Conservation (phyloP, 495 filamentous ascomycete species). For the Aspergillus homomorphus region DNA sequence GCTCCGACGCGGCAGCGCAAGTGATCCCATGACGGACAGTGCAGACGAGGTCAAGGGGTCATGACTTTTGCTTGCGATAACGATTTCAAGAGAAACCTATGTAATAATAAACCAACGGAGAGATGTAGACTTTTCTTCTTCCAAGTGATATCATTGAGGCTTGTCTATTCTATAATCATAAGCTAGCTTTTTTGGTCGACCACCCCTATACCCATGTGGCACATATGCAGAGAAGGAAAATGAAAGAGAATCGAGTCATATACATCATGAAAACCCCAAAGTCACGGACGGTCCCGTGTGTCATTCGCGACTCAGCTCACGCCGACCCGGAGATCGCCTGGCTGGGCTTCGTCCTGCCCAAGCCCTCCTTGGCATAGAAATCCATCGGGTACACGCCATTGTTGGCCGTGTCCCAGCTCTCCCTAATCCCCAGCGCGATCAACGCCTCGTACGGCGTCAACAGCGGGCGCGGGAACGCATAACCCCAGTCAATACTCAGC, state of each 20-base stretch:
- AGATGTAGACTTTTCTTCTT: conserved; percentile 1
- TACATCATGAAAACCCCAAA: conserved; percentile 3
- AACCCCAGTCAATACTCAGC: conserved; percentile 97
- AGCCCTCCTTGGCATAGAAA: conserved; percentile 89
- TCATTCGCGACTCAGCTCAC: background rate
- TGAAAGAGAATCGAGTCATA: background rate
- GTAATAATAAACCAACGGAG: conserved; percentile 17
- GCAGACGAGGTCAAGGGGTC: conserved; percentile 41
- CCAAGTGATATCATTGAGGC: background rate
- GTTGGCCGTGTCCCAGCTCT: conserved; percentile 69
- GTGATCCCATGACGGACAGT: conserved; percentile 43
- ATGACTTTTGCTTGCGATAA: conserved; percentile 20
- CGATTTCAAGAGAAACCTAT: conserved; percentile 23
- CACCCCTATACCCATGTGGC: background rate
- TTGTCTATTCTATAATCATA: conserved; percentile 7
- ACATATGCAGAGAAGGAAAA: background rate
- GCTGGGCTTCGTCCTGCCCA: conserved; percentile 63
- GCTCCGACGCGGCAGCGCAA: conserved; percentile 40
- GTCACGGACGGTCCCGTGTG: background rate
- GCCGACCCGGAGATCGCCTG: conserved; percentile 15
- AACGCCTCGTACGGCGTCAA: conserved; percentile 94
- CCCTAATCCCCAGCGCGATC: conserved; percentile 72
- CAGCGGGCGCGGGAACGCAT: conserved; percentile 85
- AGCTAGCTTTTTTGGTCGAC: background rate
- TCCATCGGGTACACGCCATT: conserved; percentile 93